Base-by-base conservation (phyloP, 1,284 basidiomycete species). In the Ganoderma resinaceum region DNA sequence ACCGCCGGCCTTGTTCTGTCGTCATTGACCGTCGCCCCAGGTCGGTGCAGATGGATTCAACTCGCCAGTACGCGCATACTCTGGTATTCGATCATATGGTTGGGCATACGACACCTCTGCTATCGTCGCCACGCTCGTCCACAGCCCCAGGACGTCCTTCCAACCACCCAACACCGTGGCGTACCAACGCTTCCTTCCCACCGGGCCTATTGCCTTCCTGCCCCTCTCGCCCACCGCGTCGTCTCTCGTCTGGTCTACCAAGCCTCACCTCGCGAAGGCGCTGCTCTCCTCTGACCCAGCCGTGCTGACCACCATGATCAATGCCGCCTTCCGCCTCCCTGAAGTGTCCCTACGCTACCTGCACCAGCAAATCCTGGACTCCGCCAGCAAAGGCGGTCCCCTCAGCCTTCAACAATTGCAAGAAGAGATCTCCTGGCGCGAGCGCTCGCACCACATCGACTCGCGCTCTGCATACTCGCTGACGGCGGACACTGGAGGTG, bases 31-130 rank as follows among this genome's bases (percentile, higher is more conserved):
- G 66, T 52, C 16, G 23, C 0, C 3, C 5, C 74, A 97, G 91
- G 89, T 99, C 52, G 97, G 98, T 29, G 98, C 98, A 8, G 98
- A 99, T 76, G 98, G 98, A 0, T 91, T 91, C 77, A 97, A 96
- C 78, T 98, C 96, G 0, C 97, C 97, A 9, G 98, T 99, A 20
- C 90, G 96, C 61, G 81, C 89, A 52, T 99, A 94, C 77, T 93
- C 97, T 0, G 85, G 91, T 16, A 98, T 99, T 68, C 85, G 92
- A 52, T 93, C 95, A 0, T 97, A 91, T 75, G 97, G 97, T 2
- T 98, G 97, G 92, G 86, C 91, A 0, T 99, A 99, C 80, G 87
- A 94, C 69, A 92, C 94, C 0, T 93, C 95, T 75, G 97, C 94
- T 8, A 87, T 99, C 46, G 98, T 99, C 20, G 96, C 93, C 0